These are phyloP conservation scores for Rhexocercosporidium sp. DNA, from an alignment of 2,329 filamentous ascomycete species.

Conservation along the genomic window DNA sequence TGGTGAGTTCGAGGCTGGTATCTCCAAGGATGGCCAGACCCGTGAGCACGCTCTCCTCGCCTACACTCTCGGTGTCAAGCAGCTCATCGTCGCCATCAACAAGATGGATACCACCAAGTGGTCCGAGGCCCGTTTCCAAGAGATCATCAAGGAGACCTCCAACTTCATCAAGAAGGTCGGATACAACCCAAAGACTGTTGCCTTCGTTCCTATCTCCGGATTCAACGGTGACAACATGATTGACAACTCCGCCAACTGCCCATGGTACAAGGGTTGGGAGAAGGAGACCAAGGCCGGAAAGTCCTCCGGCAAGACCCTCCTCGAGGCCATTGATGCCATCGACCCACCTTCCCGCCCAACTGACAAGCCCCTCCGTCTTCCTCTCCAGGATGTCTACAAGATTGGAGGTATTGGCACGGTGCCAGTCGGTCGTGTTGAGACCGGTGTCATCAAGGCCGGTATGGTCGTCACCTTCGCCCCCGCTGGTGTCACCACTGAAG, in stretches of 20 bases:
- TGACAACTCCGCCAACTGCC: conserved; percentile 84
- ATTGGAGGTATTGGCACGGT: conserved; percentile 99
- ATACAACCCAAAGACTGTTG: conserved; percentile 98
- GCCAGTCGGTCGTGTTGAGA: conserved; percentile 99
- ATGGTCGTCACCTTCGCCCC: conserved; percentile 99
- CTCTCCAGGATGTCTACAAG: conserved; percentile 99
- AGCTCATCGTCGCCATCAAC: conserved; percentile 99
- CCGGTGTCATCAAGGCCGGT: conserved; percentile 84
- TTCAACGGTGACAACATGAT: conserved; percentile 99
- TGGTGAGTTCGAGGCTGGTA: conserved; percentile 99
- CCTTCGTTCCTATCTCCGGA: conserved; percentile 99
- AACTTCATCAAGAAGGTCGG: conserved; percentile 99
- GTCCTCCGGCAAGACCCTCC: conserved; percentile 92
- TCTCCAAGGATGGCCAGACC: conserved; percentile 99
- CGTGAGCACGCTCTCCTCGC: conserved; percentile 99
- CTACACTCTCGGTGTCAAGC: conserved; percentile 99
- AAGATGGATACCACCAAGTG: conserved; percentile 99
- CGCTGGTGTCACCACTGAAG: conserved; percentile 99
- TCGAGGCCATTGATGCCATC: conserved; percentile 98
- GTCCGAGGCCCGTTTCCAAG: conserved; percentile 93
- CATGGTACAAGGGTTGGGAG: conserved; percentile 99
- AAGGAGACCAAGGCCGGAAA: conserved; percentile 95
- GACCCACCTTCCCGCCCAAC: conserved; percentile 90
- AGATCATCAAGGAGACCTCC: conserved; percentile 99
- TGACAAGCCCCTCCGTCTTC: conserved; percentile 99